Conservation (phyloP, 495 filamentous ascomycete genomes). For the Tetracladium marchalianum region DNA sequence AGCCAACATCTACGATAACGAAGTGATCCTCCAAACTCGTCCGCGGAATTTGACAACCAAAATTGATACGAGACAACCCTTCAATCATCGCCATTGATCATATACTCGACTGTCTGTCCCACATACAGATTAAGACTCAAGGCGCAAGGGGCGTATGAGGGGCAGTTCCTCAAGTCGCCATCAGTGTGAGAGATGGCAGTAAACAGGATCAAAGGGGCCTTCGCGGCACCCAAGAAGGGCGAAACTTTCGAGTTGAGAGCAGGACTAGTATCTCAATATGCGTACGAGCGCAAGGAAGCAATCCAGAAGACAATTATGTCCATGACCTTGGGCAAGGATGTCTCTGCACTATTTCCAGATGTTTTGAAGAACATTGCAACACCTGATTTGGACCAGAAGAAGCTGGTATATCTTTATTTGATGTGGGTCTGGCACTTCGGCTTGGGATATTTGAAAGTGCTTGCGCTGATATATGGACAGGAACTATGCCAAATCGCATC, state of each 20-base stretch:
- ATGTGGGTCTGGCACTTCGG: conserved; percentile 51
- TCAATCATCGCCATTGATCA: too few relatives aligned
- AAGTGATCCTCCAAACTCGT: too few relatives aligned
- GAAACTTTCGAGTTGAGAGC: conserved; percentile 97
- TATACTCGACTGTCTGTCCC: too few relatives aligned
- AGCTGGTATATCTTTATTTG: conserved; percentile 96
- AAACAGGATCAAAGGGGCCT: conserved; percentile 90
- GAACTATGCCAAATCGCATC: conserved; percentile 99
- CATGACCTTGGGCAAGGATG: conserved; percentile 98
- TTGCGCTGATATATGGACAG: conserved; percentile 30
- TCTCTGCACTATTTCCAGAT: conserved; percentile 94
- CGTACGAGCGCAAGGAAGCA: conserved; percentile 95
- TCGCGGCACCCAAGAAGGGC: conserved; percentile 84
- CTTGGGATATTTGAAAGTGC: not conserved
- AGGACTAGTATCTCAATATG: conserved; percentile 97
- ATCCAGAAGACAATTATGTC: conserved; percentile 99
- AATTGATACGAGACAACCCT: too few relatives aligned
- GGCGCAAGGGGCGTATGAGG: conserved; percentile 17
- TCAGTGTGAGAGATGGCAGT: conserved; percentile 62
- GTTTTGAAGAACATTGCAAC: conserved; percentile 99
- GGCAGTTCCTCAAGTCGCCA: conserved; percentile 20
- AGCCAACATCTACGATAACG: too few relatives aligned
- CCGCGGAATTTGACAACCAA: too few relatives aligned
- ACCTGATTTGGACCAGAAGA: conserved; percentile 93
- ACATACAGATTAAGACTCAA: too few relatives aligned